A percentile compares a stretch with the other conserved stretches of the same genome.
Conservation (phyloP, 768 basidiomycete species). For the Jaapia argillacea region DNA sequence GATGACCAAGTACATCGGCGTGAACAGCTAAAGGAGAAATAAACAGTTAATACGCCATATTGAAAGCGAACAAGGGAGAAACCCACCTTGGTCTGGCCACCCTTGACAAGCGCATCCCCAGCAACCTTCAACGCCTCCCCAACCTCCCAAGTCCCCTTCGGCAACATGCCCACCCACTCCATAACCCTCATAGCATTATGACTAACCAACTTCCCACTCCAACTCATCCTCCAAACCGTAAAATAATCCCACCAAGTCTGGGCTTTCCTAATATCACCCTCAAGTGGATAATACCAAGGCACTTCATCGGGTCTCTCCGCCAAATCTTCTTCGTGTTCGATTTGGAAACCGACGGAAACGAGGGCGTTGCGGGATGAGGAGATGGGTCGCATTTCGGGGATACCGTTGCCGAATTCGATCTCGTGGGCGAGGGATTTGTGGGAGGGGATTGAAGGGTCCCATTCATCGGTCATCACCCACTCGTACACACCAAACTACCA, state of each 20-base stretch:
- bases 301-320: constrained; percentile 71
- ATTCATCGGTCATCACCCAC: constrained; percentile 96
- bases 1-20: constrained; percentile 72
- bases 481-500: constrained; percentile 93
- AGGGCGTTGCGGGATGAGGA: constrained; percentile 65
- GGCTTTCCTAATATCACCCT: constrained; percentile 86
- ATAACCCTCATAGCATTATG: constrained; percentile 70
- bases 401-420: constrained; percentile 93
- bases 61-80: neutral
- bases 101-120: constrained; percentile 66
- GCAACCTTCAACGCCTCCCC: constrained; percentile 84
- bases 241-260: constrained; percentile 91
- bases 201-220: constrained; percentile 75
- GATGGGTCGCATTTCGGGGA: constrained; percentile 91
- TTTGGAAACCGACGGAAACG: constrained; percentile 72
- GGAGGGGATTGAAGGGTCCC: constrained; percentile 76
- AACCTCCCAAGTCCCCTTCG: constrained; percentile 88
- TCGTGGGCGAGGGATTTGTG: constrained; percentile 90
- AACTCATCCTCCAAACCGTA: constrained; percentile 85
- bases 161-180: constrained; percentile 72
- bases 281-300: constrained; percentile 95
- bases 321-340: constrained; percentile 90
- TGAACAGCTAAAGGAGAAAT: constrained; percentile 52
- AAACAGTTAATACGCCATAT: constrained; percentile 7
- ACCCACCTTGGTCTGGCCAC: constrained; percentile 78